Base-by-base conservation (phyloP, 768 basidiomycete species). In the Leccinum disarticulatum region DNA sequence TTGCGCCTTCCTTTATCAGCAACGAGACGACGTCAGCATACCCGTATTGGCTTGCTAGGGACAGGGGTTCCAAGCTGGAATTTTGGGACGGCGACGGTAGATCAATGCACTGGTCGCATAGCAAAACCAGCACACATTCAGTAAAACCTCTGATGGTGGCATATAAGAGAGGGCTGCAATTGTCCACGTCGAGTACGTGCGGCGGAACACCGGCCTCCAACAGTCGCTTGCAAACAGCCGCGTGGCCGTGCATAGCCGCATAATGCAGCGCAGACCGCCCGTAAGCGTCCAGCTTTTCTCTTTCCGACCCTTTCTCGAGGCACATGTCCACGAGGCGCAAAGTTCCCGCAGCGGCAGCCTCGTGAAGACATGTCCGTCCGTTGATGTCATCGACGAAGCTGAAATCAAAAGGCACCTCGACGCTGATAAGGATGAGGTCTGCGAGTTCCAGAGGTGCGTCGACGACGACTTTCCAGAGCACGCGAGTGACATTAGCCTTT, bases 311-410 rank as follows among this genome's bases (percentile, higher is more conserved):
- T 55, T 85, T 85, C 58, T 83, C 80, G 19, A 98, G 82, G 74
- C 95, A 98, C 27, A 95, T 73, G 62, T 86, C 75, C 59, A 93
- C 92, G 52, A 98, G 83, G 13, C 87, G 82, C 22, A 87, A 75
- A 13, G 84, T 80, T 3, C 97, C 96, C 13, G 88, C 86, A 53
- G 94, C 93, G 15, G 95, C 89, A 3, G 95, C 93, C 71, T 95
- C 93, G 68, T 98, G 97, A 22, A 98, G 82, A 64, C 92, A 93
- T 3, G 91, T 95, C 36, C 97, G 85, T 46, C 90, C 92, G 71
- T 98, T 98, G 78, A 99, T 99, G 66, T 98, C 95, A 70, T 98
- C 97, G 51, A 98, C 81, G 70, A 93, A 98, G 51, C 81, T 80
- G 71, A 93, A 98, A 73, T 98, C 92, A 70, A 98, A 93, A 0